Conservation (phyloP, 1,284 basidiomycete genomes). For the Neolentinus lepideus region DNA sequence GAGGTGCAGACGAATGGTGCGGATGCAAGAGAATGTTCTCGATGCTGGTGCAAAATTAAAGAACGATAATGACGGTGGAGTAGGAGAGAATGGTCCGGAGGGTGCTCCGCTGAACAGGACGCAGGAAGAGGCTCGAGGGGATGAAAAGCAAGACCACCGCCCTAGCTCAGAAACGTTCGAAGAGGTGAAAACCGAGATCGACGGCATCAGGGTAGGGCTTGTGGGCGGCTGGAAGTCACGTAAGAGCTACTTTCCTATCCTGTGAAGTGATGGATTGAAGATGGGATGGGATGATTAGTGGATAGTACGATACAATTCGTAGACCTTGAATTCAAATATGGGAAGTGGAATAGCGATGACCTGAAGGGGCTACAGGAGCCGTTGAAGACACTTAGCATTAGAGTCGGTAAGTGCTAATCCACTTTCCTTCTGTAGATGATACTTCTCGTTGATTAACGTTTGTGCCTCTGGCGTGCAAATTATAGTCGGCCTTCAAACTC, state of each 20-base stretch:
- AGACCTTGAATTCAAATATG: conserved; percentile 46
- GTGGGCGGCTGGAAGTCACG: conserved; percentile 18
- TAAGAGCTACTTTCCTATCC: conserved; percentile 10
- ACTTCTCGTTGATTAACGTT: too few species aligned
- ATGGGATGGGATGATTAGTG: conserved; percentile 18
- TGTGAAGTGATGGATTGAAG: neutral
- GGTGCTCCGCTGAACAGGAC: conserved; percentile 23
- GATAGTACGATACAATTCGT: conserved; percentile 36
- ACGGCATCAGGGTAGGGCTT: conserved; percentile 9
- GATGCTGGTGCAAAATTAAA: conserved; percentile 23
- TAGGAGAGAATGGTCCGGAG: too few species aligned
- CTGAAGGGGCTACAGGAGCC: conserved; percentile 37
- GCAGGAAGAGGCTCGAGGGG: too few species aligned
- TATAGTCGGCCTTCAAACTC: conserved; percentile 24
- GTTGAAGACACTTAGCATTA: conserved; percentile 31
- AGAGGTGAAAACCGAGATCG: neutral
- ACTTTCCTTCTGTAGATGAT: neutral
- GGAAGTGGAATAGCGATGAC: conserved; percentile 47
- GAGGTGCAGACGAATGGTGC: conserved; percentile 26
- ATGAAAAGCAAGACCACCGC: conserved; percentile 12
- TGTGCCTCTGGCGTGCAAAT: too few species aligned
- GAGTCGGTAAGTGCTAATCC: conserved; percentile 29
- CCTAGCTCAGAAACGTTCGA: neutral
- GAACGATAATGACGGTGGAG: conserved; percentile 23
- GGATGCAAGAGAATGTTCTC: conserved; percentile 35